Base-by-base conservation (phyloP, 1,139 yeast species). In the Schwanniomyces etchellsii region DNA sequence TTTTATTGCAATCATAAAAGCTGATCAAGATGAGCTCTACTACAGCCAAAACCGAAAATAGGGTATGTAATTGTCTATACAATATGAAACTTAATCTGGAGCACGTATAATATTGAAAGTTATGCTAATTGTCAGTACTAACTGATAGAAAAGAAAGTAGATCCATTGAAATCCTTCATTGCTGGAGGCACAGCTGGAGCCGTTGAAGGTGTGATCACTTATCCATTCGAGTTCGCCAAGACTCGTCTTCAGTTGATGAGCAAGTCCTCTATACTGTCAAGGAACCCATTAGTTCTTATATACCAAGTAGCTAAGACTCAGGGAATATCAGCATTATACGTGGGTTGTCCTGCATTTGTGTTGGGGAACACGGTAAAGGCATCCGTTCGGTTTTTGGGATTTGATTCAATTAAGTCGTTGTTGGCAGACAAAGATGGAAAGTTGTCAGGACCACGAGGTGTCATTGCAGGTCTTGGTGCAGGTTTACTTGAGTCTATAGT, bases 131-230 rank as follows among this genome's bases (percentile, higher is more conserved):
- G n/a, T n/a, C n/a, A n/a, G n/a, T n/a, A n/a, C n/a, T n/a, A n/a
- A n/a, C n/a, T n/a, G n/a, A n/a, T n/a, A n/a, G n/a, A n/a, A n/a
- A 14, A 37, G 38, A 35, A 59, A 47, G 61, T 53, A n/a, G 73
- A 67, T 52, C 89, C 91, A 6, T 47, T 72, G 38, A 78, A 76
- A 53, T 86, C 96, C 2, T 84, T 89, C 49, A 70, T 86, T 12
- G 96, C 96, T 7, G 97, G 97, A 33, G 95, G 95, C 30, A 65
- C 85, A 1, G 97, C 96, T 2, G 97, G 97, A 37, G 96, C 94
- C 24, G 72, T 86, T 28, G 97, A 89, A 59, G 96, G 96, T 18
- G 75, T 77, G 24, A 70, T 84, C 30, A 89, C 96, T 0, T 91
- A 88, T 53, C 98, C 98, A 1, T 91, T 91, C 55, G 98, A 91